A percentile compares a stretch with the other conserved stretches of the same genome.
Evolutionary conservation across 495 filamentous ascomycete species (phyloP).

Genomic region (Neurospora terricola): DNA sequence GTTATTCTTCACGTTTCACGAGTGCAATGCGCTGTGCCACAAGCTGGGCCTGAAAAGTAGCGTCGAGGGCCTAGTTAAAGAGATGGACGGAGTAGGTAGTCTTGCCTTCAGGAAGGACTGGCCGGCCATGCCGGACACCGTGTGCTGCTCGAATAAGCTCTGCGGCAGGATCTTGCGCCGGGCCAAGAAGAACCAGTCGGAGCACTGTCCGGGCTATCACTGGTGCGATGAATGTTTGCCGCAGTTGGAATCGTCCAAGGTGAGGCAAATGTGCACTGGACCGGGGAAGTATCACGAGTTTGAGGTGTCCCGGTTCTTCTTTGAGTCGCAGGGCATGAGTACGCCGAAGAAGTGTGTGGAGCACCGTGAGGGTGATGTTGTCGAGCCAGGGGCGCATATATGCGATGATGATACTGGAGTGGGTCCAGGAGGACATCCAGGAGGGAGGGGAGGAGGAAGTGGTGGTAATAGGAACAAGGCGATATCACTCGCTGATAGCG

Average conservation of each 20-base stretch:
- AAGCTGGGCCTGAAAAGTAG: slow-evolving; percentile 28
- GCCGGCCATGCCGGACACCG: slow-evolving; percentile 7
- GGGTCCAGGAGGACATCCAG: neutral
- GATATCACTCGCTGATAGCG: neutral
- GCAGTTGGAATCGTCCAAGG: slow-evolving; percentile 13
- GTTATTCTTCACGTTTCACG: slow-evolving; percentile 27
- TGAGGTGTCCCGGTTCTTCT: neutral
- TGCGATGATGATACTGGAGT: neutral
- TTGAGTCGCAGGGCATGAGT: neutral
- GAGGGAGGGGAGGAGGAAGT: neutral
- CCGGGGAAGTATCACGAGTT: neutral
- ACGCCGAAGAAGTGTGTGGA: neutral
- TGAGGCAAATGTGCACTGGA: neutral
- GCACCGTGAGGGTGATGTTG: neutral
- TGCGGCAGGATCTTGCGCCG: slow-evolving; percentile 22
- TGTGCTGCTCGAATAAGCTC: slow-evolving; percentile 31
- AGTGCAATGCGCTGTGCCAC: slow-evolving; percentile 29
- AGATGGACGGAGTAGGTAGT: slow-evolving; percentile 13
- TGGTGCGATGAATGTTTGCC: slow-evolving; percentile 24
- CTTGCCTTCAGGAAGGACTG: slow-evolving; percentile 17
- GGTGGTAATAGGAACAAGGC: neutral
- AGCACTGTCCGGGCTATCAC: slow-evolving; percentile 15
- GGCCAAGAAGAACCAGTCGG: slow-evolving; percentile 9
- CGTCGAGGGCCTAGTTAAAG: neutral
- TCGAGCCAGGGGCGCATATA: neutral